phyloP scores from a whole-genome alignment of 352 stramenopile genomes.

The Phytophthora citrophthora region DNA sequence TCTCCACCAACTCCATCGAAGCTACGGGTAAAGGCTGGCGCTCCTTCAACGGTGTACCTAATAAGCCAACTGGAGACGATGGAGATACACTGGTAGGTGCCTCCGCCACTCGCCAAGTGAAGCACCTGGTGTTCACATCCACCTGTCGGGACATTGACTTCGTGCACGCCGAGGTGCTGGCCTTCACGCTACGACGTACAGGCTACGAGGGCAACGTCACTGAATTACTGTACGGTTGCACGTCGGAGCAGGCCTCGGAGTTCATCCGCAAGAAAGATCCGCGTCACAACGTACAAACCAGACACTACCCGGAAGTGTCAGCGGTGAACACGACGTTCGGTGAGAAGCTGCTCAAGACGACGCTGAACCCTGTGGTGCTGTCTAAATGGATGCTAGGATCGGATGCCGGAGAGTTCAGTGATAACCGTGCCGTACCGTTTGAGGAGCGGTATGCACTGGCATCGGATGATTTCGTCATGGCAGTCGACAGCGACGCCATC shows the following conservation, averaged over 20 bases:
- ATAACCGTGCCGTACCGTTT: conserved; percentile 22
- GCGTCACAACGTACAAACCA: conserved; percentile 46
- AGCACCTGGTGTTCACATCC: conserved; percentile 81
- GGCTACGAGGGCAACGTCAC: conserved; percentile 67
- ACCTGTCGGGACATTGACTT: conserved; percentile 68
- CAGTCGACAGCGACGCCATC: conserved; percentile 81
- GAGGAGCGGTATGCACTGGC: conserved; percentile 42
- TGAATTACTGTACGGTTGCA: conserved; percentile 81
- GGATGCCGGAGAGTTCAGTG: conserved; percentile 26
- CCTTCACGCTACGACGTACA: conserved; percentile 63
- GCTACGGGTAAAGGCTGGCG: conserved; percentile 23
- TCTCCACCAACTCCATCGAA: conserved; percentile 37
- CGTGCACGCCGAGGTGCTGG: conserved; percentile 72
- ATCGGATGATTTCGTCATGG: conserved; percentile 75
- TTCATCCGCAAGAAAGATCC: conserved; percentile 62
- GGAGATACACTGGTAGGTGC: conserved; percentile 34
- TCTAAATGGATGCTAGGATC: conserved; percentile 58
- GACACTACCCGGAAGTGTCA: conserved; percentile 49
- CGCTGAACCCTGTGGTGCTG: conserved; percentile 60
- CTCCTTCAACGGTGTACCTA: conserved; percentile 17
- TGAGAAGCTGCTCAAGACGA: conserved; percentile 67
- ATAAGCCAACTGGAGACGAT: conserved; percentile 12
- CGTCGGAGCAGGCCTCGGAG: conserved; percentile 34
- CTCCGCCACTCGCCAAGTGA: conserved; percentile 56
- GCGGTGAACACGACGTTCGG: conserved; percentile 50